Evolutionary conservation across 805 yeast species (phyloP), one percentile per base, ranked within the genome.

Genomic region (Wickerhamiella cacticola): DNA sequence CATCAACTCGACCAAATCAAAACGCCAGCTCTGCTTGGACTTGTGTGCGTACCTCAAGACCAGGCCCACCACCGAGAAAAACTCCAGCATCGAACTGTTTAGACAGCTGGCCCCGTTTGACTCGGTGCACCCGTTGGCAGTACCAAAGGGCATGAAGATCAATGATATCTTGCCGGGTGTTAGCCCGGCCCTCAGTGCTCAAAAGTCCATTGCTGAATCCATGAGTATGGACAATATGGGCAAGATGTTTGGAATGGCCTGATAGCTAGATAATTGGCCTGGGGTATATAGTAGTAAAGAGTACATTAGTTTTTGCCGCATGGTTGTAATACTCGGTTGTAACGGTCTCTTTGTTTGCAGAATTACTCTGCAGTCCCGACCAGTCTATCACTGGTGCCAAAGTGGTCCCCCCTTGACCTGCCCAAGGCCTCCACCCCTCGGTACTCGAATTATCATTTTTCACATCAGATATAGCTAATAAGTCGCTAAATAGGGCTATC

Each of bases 101-200:
- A 41, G 43, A 18, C 52, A 50, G 45, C 19, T 56, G 13, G 56
- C 58, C n/a, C 54, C 50, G 48, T 57, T 57, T 46, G 59, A 57
- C 51, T 69, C 50, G 18, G 38, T 54, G 45, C 72, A 56, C 70
- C 74, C 64, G 63, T 81, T 58, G 39, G 94, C 95, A 9, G 69
- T 66, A 49, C 95, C 94, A n/a, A 76, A 78, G 55, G 95, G 95
- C 10, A 82, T 83, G 71, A 76, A 72, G 57, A 82, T 88, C 84
- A 85, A 83, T 63, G 75, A 79, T 1, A 79, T 89, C 40, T 85
- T 88, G 12, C 98, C 98, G n/a, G 71, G 86, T 25, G 86, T 81
- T 58, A 80, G 94, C 47, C 78, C 81, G 16, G 78, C 81, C 40
- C 72, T 88, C 39, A 73, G 84, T 71, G 88, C 83, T 25, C 86